A percentile compares a stretch with the other conserved stretches of the same genome.
Conservation (phyloP, 768 basidiomycete species). For the Collybia sp. region DNA sequence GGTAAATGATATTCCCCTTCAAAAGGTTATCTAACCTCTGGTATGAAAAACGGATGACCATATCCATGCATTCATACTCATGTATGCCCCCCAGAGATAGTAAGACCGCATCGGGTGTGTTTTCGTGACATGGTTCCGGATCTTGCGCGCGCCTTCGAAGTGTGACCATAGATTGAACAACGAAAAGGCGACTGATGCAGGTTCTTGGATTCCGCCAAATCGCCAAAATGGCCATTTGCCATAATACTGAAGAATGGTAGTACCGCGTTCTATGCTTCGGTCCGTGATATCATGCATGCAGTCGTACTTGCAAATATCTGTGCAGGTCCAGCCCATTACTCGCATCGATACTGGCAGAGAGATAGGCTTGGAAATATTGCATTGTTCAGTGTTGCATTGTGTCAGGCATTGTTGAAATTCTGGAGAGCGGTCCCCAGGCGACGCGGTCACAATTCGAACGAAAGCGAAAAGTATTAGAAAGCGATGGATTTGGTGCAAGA, state of each 20-base stretch:
- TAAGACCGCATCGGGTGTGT: constrained; percentile 67
- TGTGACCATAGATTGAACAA: constrained; percentile 83
- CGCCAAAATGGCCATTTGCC: constrained; percentile 99
- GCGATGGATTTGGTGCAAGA: no score
- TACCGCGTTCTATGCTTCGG: constrained; percentile 35
- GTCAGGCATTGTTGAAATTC: constrained; percentile 50
- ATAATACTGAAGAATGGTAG: constrained; percentile 69
- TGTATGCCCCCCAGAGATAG: constrained; percentile 60
- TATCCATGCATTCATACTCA: constrained; percentile 87
- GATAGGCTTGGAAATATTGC: constrained; percentile 28
- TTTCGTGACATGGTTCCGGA: constrained; percentile 42
- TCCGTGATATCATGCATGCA: constrained; percentile 84
- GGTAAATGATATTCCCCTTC: not conserved
- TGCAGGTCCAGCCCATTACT: constrained; percentile 82
- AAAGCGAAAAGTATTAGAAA: no score
- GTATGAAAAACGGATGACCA: constrained; percentile 93
- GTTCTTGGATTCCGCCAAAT: constrained; percentile 87
- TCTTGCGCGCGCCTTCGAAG: constrained; percentile 45
- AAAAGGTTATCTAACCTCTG: constrained; percentile 53
- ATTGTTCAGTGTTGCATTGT: constrained; percentile 35
- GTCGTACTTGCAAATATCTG: constrained; percentile 81
- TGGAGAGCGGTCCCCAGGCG: constrained; percentile 57
- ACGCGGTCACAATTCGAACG: constrained; percentile 28
- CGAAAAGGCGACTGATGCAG: constrained; percentile 87
- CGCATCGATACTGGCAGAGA: constrained; percentile 49